Evolutionary conservation across 805 yeast species (phyloP), one percentile per base, ranked within the genome.

Genomic region (Cyberlindnera xishuangbannaensis): DNA sequence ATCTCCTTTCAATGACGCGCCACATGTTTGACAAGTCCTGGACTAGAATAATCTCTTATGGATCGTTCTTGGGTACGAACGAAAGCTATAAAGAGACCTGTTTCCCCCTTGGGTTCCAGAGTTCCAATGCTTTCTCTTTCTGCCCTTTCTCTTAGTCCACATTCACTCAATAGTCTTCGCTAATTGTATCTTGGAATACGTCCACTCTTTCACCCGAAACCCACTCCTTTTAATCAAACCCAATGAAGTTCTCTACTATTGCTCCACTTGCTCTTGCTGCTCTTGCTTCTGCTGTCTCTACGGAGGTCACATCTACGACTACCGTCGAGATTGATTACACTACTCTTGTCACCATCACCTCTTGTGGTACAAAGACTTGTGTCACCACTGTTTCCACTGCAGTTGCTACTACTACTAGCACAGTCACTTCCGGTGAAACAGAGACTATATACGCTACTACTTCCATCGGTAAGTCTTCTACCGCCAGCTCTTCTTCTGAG

Each of bases 401-500:
- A n/a, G 25, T 34, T 15, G 36, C 32, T 33, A 48, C 53, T 26
- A 34, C 45, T 15, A 33, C 33, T 17, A 39, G 41, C 33, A 50
- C 55, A 22, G 41, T 41, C 24, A 45, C 41, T 15, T 27, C 50
- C 27, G 44, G 41, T 17, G 32, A 41, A 7, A 46, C 36, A 22
- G 47, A 49, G 33, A 25, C 32, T 14, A 44, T 49, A 26, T 36
- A 39, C 23, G 44, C 44, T 22, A 51, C 55, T 27, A 44, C 47
- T 17, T 36, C 23, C 12, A 9, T 20, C 12, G 23, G 23, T 12
- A 12, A 12, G 11, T 20, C 23, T 20, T 9, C 8, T 10, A n/a
- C 34, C 15, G 18, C 37, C 11, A 19, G 26, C 19, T 12, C 41
- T 5, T 18, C 65, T 34, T 66, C 59, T 34, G 68, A 65, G 39